Conservation (phyloP, 2,329 filamentous ascomycete species). For the Fusarium euwallaceae region DNA sequence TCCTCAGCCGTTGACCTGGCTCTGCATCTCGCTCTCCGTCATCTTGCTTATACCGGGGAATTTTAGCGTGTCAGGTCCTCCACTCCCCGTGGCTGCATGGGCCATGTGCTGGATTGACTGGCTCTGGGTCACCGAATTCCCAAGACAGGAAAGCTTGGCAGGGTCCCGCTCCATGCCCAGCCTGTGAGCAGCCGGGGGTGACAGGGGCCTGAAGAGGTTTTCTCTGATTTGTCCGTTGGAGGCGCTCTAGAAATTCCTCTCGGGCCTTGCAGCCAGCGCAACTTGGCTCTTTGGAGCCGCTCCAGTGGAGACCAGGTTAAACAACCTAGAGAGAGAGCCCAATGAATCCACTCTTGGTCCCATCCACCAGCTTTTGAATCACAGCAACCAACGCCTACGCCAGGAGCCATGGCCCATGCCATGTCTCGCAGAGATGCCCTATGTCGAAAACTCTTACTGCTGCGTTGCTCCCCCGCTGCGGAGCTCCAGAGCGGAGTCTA, state of each 20-base stretch:
- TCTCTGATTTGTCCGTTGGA: not conserved
- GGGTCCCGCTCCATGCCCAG: conserved; percentile 22
- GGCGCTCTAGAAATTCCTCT: conserved; percentile 9
- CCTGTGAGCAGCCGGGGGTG: conserved; percentile 28
- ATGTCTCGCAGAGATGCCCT: not conserved
- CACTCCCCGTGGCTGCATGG: conserved; percentile 34
- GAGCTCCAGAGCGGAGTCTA: not conserved
- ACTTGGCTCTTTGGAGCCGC: conserved; percentile 23
- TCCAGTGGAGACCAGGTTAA: not conserved
- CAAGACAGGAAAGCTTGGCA: conserved; percentile 35
- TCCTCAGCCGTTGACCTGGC: conserved; percentile 13
- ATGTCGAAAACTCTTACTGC: not conserved
- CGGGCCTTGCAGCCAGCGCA: not conserved
- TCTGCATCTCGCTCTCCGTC: conserved; percentile 22
- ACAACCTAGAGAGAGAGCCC: not conserved
- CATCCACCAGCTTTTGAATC: conserved; percentile 1
- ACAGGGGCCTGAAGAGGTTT: conserved; percentile 25
- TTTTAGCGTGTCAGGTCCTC: conserved; percentile 26
- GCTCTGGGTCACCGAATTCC: conserved; percentile 24
- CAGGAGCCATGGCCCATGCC: not conserved
- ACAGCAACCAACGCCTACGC: not conserved
- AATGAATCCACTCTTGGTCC: not conserved
- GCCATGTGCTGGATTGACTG: conserved; percentile 44
- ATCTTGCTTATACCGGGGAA: conserved; percentile 29
- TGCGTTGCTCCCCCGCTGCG: not conserved